Conservation (phyloP, 2,329 filamentous ascomycete genomes). For the Penicillium sp. region DNA sequence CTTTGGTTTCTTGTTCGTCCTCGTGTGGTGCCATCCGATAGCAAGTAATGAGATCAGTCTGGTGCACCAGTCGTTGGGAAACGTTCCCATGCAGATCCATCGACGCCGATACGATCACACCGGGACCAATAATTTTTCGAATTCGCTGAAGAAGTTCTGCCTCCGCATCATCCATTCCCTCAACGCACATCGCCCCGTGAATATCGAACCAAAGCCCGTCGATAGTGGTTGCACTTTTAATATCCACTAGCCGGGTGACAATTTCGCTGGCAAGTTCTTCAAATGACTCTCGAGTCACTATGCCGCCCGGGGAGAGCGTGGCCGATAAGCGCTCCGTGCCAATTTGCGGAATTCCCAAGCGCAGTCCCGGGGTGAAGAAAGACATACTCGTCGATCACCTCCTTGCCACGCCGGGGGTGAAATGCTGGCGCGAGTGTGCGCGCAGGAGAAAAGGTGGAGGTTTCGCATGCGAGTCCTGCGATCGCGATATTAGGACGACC, state of each 20-base stretch:
- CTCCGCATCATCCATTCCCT: slow-evolving; percentile 51
- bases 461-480: slow-evolving; percentile 56
- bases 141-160: slow-evolving; percentile 50
- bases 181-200: slow-evolving; percentile 57
- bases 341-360: slow-evolving; percentile 46
- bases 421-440: slow-evolving; percentile 52
- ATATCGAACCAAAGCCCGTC: slow-evolving; percentile 59
- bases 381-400: slow-evolving; percentile 47
- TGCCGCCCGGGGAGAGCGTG: slow-evolving; percentile 54
- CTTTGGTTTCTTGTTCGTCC: slow-evolving; percentile 52
- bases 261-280: slow-evolving; percentile 48
- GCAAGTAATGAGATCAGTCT: slow-evolving; percentile 54
- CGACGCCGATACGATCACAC: slow-evolving; percentile 53
- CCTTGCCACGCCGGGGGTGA: slow-evolving; percentile 46
- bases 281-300: slow-evolving; percentile 49
- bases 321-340: slow-evolving; percentile 54
- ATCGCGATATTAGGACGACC: slow-evolving; percentile 51
- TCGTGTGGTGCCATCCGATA: slow-evolving; percentile 56
- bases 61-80: slow-evolving; percentile 49
- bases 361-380: slow-evolving; percentile 47
- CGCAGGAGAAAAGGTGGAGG: slow-evolving; percentile 54
- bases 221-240: slow-evolving; percentile 35
- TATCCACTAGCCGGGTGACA: slow-evolving; percentile 37
- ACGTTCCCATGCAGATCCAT: slow-evolving; percentile 60
- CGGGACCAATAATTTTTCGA: slow-evolving; percentile 46